Evolutionary conservation across 2,329 filamentous ascomycete species (phyloP).

Genomic region (Xenoacremonium recifei): DNA sequence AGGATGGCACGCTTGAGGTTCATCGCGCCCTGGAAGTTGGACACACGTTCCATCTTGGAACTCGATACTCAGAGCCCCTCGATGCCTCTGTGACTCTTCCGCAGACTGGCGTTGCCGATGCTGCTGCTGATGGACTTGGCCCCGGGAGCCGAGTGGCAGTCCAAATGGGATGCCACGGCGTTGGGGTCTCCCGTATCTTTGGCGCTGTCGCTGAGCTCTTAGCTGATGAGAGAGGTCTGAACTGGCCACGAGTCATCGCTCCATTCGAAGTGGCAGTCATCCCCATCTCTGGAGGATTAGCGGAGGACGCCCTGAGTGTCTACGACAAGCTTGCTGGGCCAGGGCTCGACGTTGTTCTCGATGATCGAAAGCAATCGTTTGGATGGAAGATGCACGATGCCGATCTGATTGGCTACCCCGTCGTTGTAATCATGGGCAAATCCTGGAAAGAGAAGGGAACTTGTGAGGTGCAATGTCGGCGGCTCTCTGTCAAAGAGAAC

Average conservation of each 20-base stretch:
- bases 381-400: constrained; percentile 90
- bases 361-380: constrained; percentile 68
- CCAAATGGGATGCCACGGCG: constrained; percentile 96
- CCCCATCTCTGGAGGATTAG: constrained; percentile 40
- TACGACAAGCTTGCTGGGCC: constrained; percentile 57
- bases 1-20: constrained; percentile 58
- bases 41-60: constrained; percentile 93
- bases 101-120: constrained; percentile 13
- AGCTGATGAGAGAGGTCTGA: constrained; percentile 70
- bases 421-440: constrained; percentile 76
- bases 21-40: constrained; percentile 83
- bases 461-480: constrained; percentile 80
- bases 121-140: constrained; percentile 8
- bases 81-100: constrained; percentile 56
- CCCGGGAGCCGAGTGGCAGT: constrained; percentile 49
- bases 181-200: constrained; percentile 88
- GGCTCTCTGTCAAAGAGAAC: constrained; percentile 59
- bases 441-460: constrained; percentile 57
- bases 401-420: constrained; percentile 83
- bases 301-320: constrained; percentile 52
- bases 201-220: constrained; percentile 79
- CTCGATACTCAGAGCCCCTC: constrained; percentile 78
- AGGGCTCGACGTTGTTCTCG: constrained; percentile 64
- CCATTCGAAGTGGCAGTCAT: constrained; percentile 78
- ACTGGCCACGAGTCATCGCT: constrained; percentile 85